Percentiles rank a stretch among this genome's conserved stretches.
Evolutionary conservation across 2,329 filamentous ascomycete species (phyloP).

Genomic region (Curvularia sp.): DNA sequence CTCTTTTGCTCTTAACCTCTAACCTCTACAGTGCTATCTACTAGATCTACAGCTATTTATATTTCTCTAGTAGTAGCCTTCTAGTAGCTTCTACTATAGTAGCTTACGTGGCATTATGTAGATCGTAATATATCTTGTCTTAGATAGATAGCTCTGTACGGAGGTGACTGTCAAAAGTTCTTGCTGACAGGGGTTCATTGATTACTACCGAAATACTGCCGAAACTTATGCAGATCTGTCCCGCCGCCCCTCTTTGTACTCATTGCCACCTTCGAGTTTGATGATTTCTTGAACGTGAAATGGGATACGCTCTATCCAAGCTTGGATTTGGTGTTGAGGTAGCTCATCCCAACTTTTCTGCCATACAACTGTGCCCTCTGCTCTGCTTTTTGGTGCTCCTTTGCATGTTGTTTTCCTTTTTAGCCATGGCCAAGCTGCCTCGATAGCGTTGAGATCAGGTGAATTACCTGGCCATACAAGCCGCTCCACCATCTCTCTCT

Average conservation of each 20-base stretch:
- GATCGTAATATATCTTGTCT: no score
- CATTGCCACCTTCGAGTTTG: constrained; percentile 16
- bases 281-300: constrained; percentile 24
- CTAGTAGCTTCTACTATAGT: no score
- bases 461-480: constrained; percentile 20
- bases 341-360: constrained; percentile 13
- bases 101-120: no score
- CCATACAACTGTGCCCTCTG: constrained; percentile 8
- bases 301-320: constrained; percentile 25
- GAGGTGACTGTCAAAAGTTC: no score
- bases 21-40: no score
- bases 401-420: constrained; percentile 25
- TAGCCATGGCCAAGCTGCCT: constrained; percentile 15
- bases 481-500: constrained; percentile 3
- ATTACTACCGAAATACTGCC: constrained; percentile 2
- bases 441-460: constrained; percentile 21
- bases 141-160: no score
- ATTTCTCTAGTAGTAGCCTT: no score
- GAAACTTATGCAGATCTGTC: not conserved
- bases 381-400: no score
- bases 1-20: no score
- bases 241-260: constrained; percentile 22
- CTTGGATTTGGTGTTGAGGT: constrained; percentile 18
- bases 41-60: no score
- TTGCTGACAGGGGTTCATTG: no score